A percentile compares a stretch with the other conserved stretches of the same genome.
These are phyloP conservation scores for Plasmodium billcollinsi DNA, from an alignment of 169 alveolate genomes.

Conservation along the genomic window DNA sequence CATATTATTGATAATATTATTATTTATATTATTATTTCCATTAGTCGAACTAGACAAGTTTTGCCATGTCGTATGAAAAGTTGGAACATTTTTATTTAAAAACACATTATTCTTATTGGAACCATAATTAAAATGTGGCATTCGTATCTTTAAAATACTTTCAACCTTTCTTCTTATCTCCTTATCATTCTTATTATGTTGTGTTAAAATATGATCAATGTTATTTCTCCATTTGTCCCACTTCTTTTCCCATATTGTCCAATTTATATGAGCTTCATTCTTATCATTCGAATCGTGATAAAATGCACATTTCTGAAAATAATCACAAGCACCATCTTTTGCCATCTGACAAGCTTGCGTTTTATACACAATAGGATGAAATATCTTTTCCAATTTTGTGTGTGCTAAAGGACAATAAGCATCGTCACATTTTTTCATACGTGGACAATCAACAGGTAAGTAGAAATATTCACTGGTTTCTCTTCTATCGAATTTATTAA, in stretches of 20 bases:
- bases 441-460: conserved; percentile 90
- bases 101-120: conserved; percentile 32
- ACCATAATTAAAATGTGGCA: conserved; percentile 54
- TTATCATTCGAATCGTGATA: conserved; percentile 80
- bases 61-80: conserved; percentile 65
- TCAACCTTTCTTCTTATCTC: conserved; percentile 75
- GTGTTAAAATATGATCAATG: conserved; percentile 68
- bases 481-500: conserved; percentile 83
- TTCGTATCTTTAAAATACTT: conserved; percentile 65
- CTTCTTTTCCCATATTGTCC: conserved; percentile 83
- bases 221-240: conserved; percentile 83
- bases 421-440: conserved; percentile 83
- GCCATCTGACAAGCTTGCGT: conserved; percentile 87
- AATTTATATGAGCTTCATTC: conserved; percentile 80
- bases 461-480: conserved; percentile 86
- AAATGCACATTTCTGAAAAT: conserved; percentile 83
- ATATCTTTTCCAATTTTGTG: conserved; percentile 87
- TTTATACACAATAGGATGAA: conserved; percentile 89
- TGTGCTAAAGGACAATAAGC: conserved; percentile 89
- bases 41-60: background rate
- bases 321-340: conserved; percentile 78
- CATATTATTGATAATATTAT: background rate
- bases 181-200: conserved; percentile 74
- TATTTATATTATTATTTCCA: background rate
- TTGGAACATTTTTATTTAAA: conserved; percentile 28